Percentiles rank a stretch among this genome's conserved stretches.
phyloP scores from a whole-genome alignment of 2,329 filamentous ascomycete species.

The Sarocladium brachiariae region DNA sequence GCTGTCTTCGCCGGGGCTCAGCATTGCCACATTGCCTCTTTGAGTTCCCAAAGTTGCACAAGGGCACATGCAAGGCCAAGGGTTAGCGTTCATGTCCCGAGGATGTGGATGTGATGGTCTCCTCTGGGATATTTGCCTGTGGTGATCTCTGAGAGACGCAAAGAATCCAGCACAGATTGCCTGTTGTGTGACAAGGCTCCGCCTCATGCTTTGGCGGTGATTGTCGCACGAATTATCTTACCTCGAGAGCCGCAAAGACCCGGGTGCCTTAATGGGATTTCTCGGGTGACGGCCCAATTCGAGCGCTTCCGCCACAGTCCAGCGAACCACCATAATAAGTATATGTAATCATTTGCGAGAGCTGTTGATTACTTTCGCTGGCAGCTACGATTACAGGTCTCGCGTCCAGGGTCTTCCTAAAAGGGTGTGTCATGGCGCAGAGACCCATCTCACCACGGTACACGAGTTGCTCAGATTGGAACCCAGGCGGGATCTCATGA shows the following conservation, averaged over 20 bases:
- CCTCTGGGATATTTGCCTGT: constrained; percentile 4
- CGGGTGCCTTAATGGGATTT: background rate
- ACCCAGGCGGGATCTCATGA: constrained; percentile 1
- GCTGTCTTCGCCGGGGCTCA: background rate
- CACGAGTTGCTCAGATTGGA: constrained; percentile 8
- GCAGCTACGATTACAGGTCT: background rate
- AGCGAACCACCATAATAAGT: too few species aligned
- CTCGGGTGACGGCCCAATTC: too few species aligned
- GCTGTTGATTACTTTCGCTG: background rate
- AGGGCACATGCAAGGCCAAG: background rate
- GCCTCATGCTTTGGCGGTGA: constrained; percentile 6
- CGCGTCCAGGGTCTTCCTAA: too few species aligned
- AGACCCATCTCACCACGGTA: too few species aligned
- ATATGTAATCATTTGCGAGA: background rate
- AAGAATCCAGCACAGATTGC: background rate
- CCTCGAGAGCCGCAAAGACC: background rate
- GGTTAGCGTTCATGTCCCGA: background rate
- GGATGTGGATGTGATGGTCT: constrained; percentile 7
- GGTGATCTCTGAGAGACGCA: background rate
- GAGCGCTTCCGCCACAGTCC: too few species aligned
- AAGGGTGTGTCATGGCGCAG: too few species aligned
- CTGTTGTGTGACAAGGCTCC: background rate
- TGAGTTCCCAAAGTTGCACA: background rate
- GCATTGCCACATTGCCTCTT: background rate
- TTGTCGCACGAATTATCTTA: background rate